These are phyloP conservation scores for Selaginella tamariscina DNA, from an alignment of 75 land plant species.

Conservation along the genomic window DNA sequence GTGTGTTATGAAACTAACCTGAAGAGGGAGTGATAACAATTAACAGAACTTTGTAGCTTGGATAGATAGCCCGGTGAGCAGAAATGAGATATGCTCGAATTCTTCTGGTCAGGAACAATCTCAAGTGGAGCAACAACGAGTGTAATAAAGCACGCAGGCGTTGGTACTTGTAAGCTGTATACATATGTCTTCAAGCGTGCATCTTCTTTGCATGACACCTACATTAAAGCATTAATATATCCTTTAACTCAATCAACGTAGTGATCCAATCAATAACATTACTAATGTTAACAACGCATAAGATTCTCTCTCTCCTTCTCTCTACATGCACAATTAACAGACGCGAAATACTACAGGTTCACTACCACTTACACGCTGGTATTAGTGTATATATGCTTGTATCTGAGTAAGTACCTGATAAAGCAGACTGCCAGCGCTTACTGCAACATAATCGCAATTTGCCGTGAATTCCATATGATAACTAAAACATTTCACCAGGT, in stretches of 20 bases:
- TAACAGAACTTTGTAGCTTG: constrained; percentile 55
- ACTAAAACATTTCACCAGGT: constrained; percentile 24
- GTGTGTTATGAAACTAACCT: constrained; percentile 46
- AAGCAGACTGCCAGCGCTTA: constrained; percentile 79
- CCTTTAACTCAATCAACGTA: too few relatives aligned
- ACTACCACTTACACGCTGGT: constrained; percentile 4
- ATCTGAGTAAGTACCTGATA: constrained; percentile 42
- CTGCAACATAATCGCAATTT: constrained; percentile 58
- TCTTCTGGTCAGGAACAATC: constrained; percentile 60
- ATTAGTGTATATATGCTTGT: not conserved
- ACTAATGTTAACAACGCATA: not conserved
- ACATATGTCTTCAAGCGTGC: constrained; percentile 77
- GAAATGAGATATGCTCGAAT: constrained; percentile 51
- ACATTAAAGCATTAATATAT: not conserved
- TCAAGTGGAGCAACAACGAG: constrained; percentile 79
- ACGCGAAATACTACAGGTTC: not conserved
- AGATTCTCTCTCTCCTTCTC: not conserved
- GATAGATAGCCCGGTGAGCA: constrained; percentile 39
- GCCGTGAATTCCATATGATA: constrained; percentile 92
- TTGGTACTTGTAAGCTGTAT: constrained; percentile 57
- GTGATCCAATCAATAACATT: too few relatives aligned
- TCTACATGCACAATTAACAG: not conserved
- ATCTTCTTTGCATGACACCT: constrained; percentile 69
- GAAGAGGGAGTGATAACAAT: constrained; percentile 68
- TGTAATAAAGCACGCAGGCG: constrained; percentile 58